Base-by-base conservation (phyloP, 176 grass and related monocot genomes). In the Carex cristatella region DNA sequence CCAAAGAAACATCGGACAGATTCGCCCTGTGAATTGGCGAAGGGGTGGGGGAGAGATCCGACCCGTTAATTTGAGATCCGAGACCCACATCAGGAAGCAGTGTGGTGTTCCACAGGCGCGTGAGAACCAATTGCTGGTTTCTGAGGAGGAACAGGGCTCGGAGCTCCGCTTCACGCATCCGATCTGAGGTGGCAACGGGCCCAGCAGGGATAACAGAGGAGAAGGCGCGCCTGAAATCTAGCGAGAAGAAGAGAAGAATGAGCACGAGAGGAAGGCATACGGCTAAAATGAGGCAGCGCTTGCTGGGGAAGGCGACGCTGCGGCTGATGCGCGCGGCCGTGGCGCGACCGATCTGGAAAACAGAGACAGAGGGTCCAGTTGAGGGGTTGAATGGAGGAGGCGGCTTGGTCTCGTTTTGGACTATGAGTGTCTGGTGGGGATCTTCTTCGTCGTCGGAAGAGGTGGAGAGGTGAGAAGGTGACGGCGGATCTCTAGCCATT, bases 371-470 rank as follows among this genome's bases (percentile, higher is more conserved):
- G 79, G 84, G 69, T 28, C 59, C 83, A 76, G 85, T 27, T 83
- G 86, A 27, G 68, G 13, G 3, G 65, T 89, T 85, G 73, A 88
- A 49, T 0, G 85, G 61, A 65, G 84, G 72, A 70, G 84, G 65
- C 0, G 87, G 81, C 69, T 97, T 97, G 32, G 86, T 60, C 69
- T 89, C 91, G 85, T 92, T 94, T 79, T 98, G 91, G 13, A 85
- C 85, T 30, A 99, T 94, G 32, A 99, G 91, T 37, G 86, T 94
- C 65, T 94, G 88, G 85, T 88, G 93, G 70, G 78, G 77, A 15
- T 98, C 91, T 86, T 98, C 93, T 65, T 98, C 91, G 18, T 98
- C 93, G 85, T 95, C 93, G 87, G 91, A 89, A 80, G 86, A 84
- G 80, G 88, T 84, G 10, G 86, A 83, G 49, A 31, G 61, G 79